Conservation (phyloP, 805 yeast species). For the Saccharomycopsis fibuligera region DNA sequence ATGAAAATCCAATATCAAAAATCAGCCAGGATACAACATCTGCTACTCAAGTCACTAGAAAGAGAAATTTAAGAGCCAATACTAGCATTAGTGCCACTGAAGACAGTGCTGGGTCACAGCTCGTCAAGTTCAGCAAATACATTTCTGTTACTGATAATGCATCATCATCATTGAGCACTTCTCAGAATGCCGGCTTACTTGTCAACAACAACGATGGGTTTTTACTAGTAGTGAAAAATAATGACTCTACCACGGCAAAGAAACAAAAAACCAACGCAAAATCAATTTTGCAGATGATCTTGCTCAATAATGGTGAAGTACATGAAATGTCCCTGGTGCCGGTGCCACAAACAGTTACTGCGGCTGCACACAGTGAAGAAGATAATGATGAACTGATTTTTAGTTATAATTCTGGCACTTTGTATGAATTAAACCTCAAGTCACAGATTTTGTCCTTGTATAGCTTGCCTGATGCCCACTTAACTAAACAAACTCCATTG, state of each 20-base stretch:
- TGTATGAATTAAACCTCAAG: slow-evolving; percentile 2
- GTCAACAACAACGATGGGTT: slow-evolving; percentile 11
- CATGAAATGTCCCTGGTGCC: slow-evolving; percentile 5
- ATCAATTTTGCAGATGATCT: too few species aligned
- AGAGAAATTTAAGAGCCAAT: too few species aligned
- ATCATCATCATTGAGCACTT: background rate
- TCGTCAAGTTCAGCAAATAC: too few species aligned
- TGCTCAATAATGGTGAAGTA: slow-evolving; percentile 3
- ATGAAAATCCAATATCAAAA: background rate
- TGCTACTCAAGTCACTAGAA: too few species aligned
- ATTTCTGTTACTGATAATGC: too few species aligned
- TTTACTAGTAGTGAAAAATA: background rate
- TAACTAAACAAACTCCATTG: slow-evolving; percentile 1
- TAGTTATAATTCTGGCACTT: slow-evolving; percentile 10
- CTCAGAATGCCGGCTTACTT: background rate
- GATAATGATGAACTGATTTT: slow-evolving; percentile 1
- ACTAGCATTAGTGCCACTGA: too few species aligned
- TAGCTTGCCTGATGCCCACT: background rate
- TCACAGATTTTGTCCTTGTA: slow-evolving; percentile 1
- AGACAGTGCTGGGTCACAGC: too few species aligned
- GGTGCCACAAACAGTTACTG: background rate
- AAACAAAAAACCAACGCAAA: too few species aligned
- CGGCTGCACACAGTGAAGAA: background rate
- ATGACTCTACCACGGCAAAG: too few species aligned
- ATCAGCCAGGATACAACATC: too few species aligned